Evolutionary conservation across 202 grass and related monocot genomes (phyloP).

Genomic region (Bolboschoenoplectus hybrid): DNA sequence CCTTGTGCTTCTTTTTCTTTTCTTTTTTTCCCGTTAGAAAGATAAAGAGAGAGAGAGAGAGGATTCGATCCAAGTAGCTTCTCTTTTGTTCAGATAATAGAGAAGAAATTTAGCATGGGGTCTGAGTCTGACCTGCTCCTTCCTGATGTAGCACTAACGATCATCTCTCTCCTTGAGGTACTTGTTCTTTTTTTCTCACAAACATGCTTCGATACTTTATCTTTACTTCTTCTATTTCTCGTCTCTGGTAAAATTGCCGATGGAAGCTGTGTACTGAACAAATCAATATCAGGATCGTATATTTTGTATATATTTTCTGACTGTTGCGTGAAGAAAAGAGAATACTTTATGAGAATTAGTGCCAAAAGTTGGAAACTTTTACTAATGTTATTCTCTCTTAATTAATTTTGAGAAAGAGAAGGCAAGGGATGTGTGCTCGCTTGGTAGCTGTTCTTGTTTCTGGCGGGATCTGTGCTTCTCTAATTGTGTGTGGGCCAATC

Average conservation of each 20-base stretch:
- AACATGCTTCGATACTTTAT: not conserved
- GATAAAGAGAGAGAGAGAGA: too few relatives aligned
- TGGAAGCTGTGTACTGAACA: too few relatives aligned
- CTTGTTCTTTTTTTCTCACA: not conserved
- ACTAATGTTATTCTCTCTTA: too few relatives aligned
- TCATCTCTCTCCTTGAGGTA: constrained; percentile 39
- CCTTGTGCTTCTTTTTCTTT: too few relatives aligned
- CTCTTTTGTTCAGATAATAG: too few relatives aligned
- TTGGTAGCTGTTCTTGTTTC: constrained; percentile 60
- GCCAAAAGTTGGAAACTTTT: too few relatives aligned
- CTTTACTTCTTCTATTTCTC: not conserved
- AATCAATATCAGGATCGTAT: too few relatives aligned
- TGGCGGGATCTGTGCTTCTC: constrained; percentile 71
- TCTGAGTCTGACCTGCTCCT: constrained; percentile 3
- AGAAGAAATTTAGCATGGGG: not conserved
- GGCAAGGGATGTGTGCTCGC: constrained; percentile 74
- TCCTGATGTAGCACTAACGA: constrained; percentile 23
- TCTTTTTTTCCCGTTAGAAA: too few relatives aligned
- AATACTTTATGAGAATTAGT: too few relatives aligned
- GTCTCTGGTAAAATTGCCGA: not conserved
- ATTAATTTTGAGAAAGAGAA: constrained; percentile 30
- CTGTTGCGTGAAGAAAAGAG: too few relatives aligned
- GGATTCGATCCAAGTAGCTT: too few relatives aligned
- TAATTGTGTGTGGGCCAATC: constrained; percentile 64
- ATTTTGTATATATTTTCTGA: too few relatives aligned